Percentiles rank a stretch among this genome's conserved stretches.
phyloP scores from a whole-genome alignment of 495 filamentous ascomycete genomes.

The Collariella sp. region DNA sequence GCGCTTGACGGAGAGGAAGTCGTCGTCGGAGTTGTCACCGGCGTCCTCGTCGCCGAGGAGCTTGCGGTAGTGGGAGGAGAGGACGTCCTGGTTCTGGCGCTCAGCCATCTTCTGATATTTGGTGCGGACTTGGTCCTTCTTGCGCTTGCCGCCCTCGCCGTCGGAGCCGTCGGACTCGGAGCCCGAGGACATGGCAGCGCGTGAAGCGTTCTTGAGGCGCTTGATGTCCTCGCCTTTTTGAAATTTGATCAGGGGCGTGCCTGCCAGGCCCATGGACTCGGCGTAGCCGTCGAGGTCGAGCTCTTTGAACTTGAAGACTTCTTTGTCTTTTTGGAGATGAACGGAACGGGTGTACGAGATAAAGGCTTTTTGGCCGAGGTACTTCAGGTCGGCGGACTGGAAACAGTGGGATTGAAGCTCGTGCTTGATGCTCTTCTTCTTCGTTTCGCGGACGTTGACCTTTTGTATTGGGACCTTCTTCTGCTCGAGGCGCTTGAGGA shows the following conservation, averaged over 20 bases:
- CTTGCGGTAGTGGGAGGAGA: conserved; percentile 84
- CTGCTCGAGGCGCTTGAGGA: conserved; percentile 70
- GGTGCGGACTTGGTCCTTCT: conserved; percentile 63
- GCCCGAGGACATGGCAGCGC: conserved; percentile 48
- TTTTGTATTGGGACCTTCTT: conserved; percentile 80
- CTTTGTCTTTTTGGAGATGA: conserved; percentile 84
- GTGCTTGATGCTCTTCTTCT: conserved; percentile 73
- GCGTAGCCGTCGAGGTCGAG: conserved; percentile 81
- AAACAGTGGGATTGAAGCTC: conserved; percentile 90
- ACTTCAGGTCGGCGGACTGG: conserved; percentile 89
- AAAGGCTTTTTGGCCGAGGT: conserved; percentile 93
- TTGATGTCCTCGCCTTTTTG: conserved; percentile 81
- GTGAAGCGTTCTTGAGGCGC: conserved; percentile 74
- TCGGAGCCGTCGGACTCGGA: conserved; percentile 32
- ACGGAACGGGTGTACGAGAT: conserved; percentile 76
- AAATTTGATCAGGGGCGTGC: conserved; percentile 84
- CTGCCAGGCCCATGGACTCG: conserved; percentile 75
- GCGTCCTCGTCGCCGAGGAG: conserved; percentile 62
- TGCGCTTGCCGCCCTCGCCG: conserved; percentile 47
- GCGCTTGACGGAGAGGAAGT: conserved; percentile 85
- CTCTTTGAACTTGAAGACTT: conserved; percentile 73
- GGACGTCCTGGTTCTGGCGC: conserved; percentile 84
- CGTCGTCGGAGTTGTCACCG: conserved; percentile 43
- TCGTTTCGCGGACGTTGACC: conserved; percentile 80
- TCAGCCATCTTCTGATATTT: conserved; percentile 98